phyloP scores from a whole-genome alignment of 768 basidiomycete genomes.

The Chalciporus pseudorubinellus region DNA sequence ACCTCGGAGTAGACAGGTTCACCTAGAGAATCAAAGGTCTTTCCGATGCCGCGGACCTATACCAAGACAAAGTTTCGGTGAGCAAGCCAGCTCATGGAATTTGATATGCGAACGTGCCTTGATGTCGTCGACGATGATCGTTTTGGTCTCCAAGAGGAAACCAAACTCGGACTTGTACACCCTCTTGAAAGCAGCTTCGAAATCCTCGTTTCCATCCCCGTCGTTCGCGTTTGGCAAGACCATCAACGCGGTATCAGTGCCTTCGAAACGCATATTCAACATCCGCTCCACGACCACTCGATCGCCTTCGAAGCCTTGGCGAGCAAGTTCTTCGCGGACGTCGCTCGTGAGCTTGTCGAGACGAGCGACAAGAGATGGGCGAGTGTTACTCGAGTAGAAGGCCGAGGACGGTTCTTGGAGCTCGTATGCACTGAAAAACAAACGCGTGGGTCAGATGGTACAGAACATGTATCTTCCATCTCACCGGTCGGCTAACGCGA shows the following conservation, averaged over 20 bases:
- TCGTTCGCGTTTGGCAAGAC: slow-evolving; percentile 54
- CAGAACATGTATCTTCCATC: slow-evolving; percentile 4
- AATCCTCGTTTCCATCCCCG: slow-evolving; percentile 64
- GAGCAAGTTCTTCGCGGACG: slow-evolving; percentile 64
- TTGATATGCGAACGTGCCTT: too few relatives aligned
- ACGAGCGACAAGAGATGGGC: slow-evolving; percentile 53
- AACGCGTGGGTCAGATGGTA: not conserved
- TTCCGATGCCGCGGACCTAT: slow-evolving; percentile 85
- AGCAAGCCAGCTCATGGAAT: too few relatives aligned
- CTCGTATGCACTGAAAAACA: slow-evolving; percentile 65
- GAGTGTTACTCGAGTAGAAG: slow-evolving; percentile 64
- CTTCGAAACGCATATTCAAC: slow-evolving; percentile 92
- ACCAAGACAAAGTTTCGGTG: too few relatives aligned
- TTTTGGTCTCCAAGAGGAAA: slow-evolving; percentile 82
- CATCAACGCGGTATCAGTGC: slow-evolving; percentile 93
- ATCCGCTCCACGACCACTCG: slow-evolving; percentile 76
- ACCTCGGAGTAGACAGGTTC: slow-evolving; percentile 78
- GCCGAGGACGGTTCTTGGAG: slow-evolving; percentile 87
- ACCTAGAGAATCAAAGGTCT: slow-evolving; percentile 81
- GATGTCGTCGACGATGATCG: slow-evolving; percentile 86
- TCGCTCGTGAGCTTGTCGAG: slow-evolving; percentile 65
- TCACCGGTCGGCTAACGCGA: slow-evolving; percentile 82
- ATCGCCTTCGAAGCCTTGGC: slow-evolving; percentile 77
- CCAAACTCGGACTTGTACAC: slow-evolving; percentile 88
- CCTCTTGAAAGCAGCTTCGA: slow-evolving; percentile 74